A percentile compares a stretch with the other conserved stretches of the same genome.
These are phyloP conservation scores for Paramyrothecium roridum DNA, from an alignment of 2,329 filamentous ascomycete species.

Conservation along the genomic window DNA sequence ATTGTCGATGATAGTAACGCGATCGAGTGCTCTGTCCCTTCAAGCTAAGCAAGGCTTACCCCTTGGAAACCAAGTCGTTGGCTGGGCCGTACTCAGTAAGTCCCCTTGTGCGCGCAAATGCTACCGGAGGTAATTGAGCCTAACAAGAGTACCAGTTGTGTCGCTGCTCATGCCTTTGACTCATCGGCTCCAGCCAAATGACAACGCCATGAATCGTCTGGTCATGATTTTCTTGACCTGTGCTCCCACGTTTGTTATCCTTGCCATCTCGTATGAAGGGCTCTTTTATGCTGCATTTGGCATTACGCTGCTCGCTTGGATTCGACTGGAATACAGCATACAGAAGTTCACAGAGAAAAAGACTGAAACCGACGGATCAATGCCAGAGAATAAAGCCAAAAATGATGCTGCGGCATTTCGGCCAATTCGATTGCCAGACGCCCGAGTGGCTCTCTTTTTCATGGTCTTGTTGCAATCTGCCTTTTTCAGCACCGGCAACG, in stretches of 20 bases:
- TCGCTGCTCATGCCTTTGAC: conserved; percentile 78
- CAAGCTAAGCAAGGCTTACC: conserved; percentile 84
- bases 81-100: conserved; percentile 75
- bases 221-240: conserved; percentile 89
- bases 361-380: conserved; percentile 11
- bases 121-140: too few species aligned
- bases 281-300: conserved; percentile 93
- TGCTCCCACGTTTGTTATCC: conserved; percentile 88
- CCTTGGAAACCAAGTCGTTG: conserved; percentile 80
- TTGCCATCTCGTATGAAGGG: conserved; percentile 96
- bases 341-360: conserved; percentile 21
- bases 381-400: background rate
- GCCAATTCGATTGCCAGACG: conserved; percentile 75
- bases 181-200: conserved; percentile 78
- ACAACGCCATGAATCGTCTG: conserved; percentile 85
- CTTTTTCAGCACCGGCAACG: conserved; percentile 96
- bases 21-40: conserved; percentile 79
- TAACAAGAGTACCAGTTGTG: conserved; percentile 44
- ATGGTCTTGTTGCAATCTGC: conserved; percentile 91
- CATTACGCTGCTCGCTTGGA: conserved; percentile 79
- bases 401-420: conserved; percentile 42
- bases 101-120: conserved; percentile 4
- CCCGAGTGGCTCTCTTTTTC: conserved; percentile 89
- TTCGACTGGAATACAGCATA: conserved; percentile 82
- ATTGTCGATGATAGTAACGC: conserved; percentile 81